Evolutionary conservation across 345 rosid species (phyloP).

Genomic region (Rhodamnia rubescens): DNA sequence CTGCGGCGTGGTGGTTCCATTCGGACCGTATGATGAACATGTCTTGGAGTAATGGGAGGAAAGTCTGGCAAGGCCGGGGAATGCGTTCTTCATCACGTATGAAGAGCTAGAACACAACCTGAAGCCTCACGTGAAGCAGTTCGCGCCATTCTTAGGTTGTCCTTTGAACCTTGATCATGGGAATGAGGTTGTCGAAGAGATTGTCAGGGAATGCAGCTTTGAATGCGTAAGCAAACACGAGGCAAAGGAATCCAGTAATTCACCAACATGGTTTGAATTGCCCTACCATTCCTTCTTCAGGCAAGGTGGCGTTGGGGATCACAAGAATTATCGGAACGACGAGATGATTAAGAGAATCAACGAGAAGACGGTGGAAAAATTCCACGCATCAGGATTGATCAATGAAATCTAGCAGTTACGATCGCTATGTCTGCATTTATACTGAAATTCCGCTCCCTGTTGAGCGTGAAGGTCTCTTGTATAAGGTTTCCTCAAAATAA

Average conservation of each 20-base stretch:
- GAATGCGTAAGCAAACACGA: background rate
- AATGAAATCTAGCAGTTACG: background rate
- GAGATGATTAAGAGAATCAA: background rate
- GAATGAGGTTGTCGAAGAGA: background rate
- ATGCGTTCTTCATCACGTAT: background rate
- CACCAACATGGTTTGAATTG: background rate
- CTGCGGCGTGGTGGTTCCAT: background rate
- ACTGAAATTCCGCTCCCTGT: too few relatives aligned
- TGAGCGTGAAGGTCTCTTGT: too few relatives aligned
- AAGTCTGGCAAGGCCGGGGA: background rate
- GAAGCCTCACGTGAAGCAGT: background rate
- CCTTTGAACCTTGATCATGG: background rate
- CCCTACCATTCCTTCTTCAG: background rate
- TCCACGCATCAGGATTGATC: background rate
- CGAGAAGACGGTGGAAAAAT: background rate
- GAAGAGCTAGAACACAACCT: background rate
- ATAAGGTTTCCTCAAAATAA: too few relatives aligned
- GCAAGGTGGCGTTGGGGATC: background rate
- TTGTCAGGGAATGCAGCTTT: background rate
- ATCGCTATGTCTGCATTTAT: too few relatives aligned
- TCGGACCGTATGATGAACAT: slow-evolving; percentile 4
- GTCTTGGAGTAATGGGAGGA: slow-evolving; percentile 2
- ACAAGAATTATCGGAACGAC: background rate
- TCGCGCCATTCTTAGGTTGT: background rate
- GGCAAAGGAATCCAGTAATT: background rate